Base-by-base conservation (phyloP, 2,329 filamentous ascomycete species). In the Achaetomium macrosporum region DNA sequence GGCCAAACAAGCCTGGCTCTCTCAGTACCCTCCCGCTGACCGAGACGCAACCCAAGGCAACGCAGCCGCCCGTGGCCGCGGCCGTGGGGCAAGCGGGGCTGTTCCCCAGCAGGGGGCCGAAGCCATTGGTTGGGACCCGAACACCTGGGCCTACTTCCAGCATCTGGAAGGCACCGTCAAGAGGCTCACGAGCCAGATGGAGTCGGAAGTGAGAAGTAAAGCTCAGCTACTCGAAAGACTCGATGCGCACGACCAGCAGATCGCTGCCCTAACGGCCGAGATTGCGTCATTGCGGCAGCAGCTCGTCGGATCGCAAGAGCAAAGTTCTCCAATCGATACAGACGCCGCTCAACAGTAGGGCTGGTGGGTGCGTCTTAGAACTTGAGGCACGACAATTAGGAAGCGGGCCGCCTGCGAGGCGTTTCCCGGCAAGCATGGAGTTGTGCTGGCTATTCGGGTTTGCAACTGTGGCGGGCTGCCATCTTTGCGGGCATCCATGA, bases 141-240 rank as follows among this genome's bases (percentile, higher is more conserved):
- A 82, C 40, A 72, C 91, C 9, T 90, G 85, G 85, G 72, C 76
- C 4, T 90, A 90, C 62, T 80, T 91, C 33, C 83, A 88, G 52
- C 77, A 76, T 16, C 73, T 92, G 46, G 87, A 92, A 63, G 78
- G 82, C 12, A 73, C 71, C 44, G 61, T 75, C 30, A 64, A 57
- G 46, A 44, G 55, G 19, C 55, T 66, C 12, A 43, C 45, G 8
- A 42, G 52, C 35, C 56, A 63, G 42, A 30, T 59, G 20, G 55
- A 58, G 20, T 50, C 55, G 0, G 55, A 54, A 17, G 54, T 47
- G 19, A 51, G 56, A 29, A 51, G 15, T 42, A 57, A 59, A 16
- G 51, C 61, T 13, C 57, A 64, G 50, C 47, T 64, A 41, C 9
- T 58, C 31, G 61, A 61, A 8, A 63, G 57, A 56, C 41, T 64